Evolutionary conservation across 192 early-diverging fungal genomes (phyloP), one percentile per base, ranked within the genome.

Genomic region (Mortierella claussenii): DNA sequence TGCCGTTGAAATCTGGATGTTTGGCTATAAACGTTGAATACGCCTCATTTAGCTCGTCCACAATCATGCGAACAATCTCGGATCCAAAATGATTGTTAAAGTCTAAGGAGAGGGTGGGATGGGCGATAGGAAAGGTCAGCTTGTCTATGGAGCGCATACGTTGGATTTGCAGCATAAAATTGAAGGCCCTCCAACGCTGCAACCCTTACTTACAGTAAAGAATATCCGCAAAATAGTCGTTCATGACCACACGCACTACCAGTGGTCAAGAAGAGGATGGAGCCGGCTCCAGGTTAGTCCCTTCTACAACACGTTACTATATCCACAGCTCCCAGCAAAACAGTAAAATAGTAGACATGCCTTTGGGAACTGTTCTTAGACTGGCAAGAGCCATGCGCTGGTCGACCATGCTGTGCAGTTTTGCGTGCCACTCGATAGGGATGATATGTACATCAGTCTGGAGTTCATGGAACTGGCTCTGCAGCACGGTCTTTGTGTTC

Each of bases 1-100:
- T 79, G 2, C 91, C 91, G 45, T 79, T 75, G 60, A 92, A 92
- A 12, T 76, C 66, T 4, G 91, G 88, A 60, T 92, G 79, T 12
- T 67, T 74, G 15, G 59, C 64, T n/a, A 85, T 63, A 42, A 91
- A 91, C 20, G 75, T 74, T 8, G 49, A 33, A 56, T 91, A 91
- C 0, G 88, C 83, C 8, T 66, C 60, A 54, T 89, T 91, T 44
- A 84, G 69, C 51, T 89, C 84, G n/a, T 59, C 51, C 4, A 83
- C 86, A 21, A 89, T 83, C 49, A 86, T 83, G 0, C 70, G 63
- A 3, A 87, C 76, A 48, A 90, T 85, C 20, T 60, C 49, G 27
- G 80, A 68, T 11, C 87, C 87, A 57, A 85, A 84, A 23, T 81
- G 74, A 12, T 73, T 82, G 45, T 79, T 82, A 46, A 84, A 84